Evolutionary conservation across 2,329 filamentous ascomycete species (phyloP), one percentile per base, ranked within the genome.

Genomic region (Pleurostoma richardsiae): DNA sequence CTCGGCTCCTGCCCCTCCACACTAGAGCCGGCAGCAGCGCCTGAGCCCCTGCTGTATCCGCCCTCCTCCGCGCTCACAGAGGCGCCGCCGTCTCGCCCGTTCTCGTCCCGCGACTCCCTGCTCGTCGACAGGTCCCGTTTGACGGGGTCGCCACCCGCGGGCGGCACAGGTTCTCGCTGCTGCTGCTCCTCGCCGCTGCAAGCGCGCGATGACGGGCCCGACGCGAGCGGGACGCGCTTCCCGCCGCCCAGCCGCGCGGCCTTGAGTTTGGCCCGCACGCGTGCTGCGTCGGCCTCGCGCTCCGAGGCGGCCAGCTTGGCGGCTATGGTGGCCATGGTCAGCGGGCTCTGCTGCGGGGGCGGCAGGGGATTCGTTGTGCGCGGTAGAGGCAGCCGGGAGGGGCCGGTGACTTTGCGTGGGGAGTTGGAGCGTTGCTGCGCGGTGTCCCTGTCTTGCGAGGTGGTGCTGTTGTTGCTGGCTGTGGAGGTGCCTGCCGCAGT

Each of bases 231-330:
- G 49, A 45, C 60, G 57, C 19, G 54, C 46, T 64, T 65, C 19
- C 19, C 19, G 19, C 19, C 19, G 45, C 59, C 60, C 10, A 62
- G 64, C 33, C 72, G 64, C 3, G 76, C 76, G 1, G 81, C 80
- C 54, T 73, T 76, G 30, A 85, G 70, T 59, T 84, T 85, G 3
- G 82, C 82, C 4, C 80, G 68, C 0, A 84, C 79, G 28, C 81
- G 72, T 1, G 80, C 80, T 1, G 81, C 81, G 52, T 84, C 80
- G 4, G 82, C 82, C 45, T 84, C 80, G 19, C 78, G 71, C 52
- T 85, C 82, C 1, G 80, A 79, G 2, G 82, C 81, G 1, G 80
- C 82, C 0, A 85, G 69, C 61, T 85, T 85, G 29, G 80, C 79
- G 0, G 79, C 76, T 50, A 85, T 85, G 31, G 69, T 74, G 6